Evolutionary conservation across 2,329 filamentous ascomycete genomes (phyloP).

Genomic region (Mycogone perniciosa): DNA sequence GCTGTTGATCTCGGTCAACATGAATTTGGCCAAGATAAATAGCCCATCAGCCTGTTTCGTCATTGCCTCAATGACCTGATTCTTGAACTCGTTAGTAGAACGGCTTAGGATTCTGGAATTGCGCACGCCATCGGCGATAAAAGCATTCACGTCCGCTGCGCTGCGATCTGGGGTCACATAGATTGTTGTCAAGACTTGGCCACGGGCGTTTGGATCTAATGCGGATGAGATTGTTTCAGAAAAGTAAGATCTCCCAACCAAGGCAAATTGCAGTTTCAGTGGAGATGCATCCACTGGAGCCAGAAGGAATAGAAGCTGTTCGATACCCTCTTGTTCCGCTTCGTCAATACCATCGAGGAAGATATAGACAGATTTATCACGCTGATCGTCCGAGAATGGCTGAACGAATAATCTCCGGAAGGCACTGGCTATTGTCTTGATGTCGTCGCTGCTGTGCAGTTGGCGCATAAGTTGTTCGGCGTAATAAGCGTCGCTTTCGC

Average conservation of each 20-base stretch:
- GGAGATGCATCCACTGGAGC: conserved; percentile 19
- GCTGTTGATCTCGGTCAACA: conserved; percentile 42
- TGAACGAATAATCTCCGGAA: conserved; percentile 36
- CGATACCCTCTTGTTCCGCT: conserved; percentile 32
- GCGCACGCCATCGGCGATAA: conserved; percentile 35
- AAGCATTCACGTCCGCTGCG: conserved; percentile 34
- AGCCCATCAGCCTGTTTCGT: conserved; percentile 38
- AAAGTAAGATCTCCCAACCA: conserved; percentile 38
- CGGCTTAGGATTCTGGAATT: conserved; percentile 32
- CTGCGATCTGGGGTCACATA: conserved; percentile 39
- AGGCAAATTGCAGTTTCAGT: conserved; percentile 30
- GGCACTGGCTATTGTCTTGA: conserved; percentile 38
- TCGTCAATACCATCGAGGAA: conserved; percentile 43
- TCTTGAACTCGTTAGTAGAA: conserved; percentile 26
- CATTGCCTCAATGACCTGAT: conserved; percentile 34
- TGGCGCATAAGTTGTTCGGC: conserved; percentile 33
- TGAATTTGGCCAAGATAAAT: conserved; percentile 44
- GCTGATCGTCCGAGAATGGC: conserved; percentile 29
- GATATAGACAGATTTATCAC: conserved; percentile 33
- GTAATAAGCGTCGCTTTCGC: conserved; percentile 39
- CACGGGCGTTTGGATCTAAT: conserved; percentile 27
- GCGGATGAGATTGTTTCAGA: conserved; percentile 30
- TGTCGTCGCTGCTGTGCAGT: conserved; percentile 32
- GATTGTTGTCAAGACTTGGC: conserved; percentile 32
- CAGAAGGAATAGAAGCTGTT: conserved; percentile 31